Evolutionary conservation across 1,139 yeast species (phyloP).

Genomic region (Meyerozyma elateridarum): DNA sequence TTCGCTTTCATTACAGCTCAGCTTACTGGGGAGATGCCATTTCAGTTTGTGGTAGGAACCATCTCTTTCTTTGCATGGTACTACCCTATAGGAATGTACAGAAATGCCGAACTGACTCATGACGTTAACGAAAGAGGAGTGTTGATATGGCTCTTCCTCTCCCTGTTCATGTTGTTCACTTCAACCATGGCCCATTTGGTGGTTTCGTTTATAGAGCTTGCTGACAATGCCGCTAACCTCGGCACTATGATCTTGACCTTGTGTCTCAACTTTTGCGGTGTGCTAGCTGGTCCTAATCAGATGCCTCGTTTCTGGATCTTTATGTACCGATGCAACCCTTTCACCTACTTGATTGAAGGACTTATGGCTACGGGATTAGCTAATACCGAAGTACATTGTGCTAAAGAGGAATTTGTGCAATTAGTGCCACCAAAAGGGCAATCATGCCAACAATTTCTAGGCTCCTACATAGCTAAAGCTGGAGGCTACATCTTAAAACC

Average conservation of each 20-base stretch:
- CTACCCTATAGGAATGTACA: constrained; percentile 14
- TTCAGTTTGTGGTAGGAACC: constrained; percentile 11
- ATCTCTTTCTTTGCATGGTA: constrained; percentile 15
- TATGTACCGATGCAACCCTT: constrained; percentile 53
- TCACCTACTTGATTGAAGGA: constrained; percentile 52
- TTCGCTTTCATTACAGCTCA: constrained; percentile 13
- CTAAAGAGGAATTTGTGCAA: constrained; percentile 42
- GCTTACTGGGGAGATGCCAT: constrained; percentile 13
- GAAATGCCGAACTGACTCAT: constrained; percentile 17
- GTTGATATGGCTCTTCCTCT: constrained; percentile 54
- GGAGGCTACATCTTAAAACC: constrained; percentile 43
- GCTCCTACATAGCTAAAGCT: constrained; percentile 26
- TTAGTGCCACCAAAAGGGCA: constrained; percentile 54
- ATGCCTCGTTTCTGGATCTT: constrained; percentile 59
- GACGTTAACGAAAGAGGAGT: constrained; percentile 50
- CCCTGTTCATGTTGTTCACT: constrained; percentile 53
- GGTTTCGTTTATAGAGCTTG: constrained; percentile 14
- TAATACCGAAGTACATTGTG: constrained; percentile 45
- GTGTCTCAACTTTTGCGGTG: constrained; percentile 49
- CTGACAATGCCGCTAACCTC: constrained; percentile 42
- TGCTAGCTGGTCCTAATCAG: constrained; percentile 39
- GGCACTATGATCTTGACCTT: constrained; percentile 37
- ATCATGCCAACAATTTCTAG: constrained; percentile 41
- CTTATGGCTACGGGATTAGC: constrained; percentile 42
- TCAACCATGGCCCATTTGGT: constrained; percentile 63